A percentile compares a stretch with the other conserved stretches of the same genome.
Evolutionary conservation across 2,329 filamentous ascomycete genomes (phyloP).

Genomic region (Byssoonygena ceratinophila): DNA sequence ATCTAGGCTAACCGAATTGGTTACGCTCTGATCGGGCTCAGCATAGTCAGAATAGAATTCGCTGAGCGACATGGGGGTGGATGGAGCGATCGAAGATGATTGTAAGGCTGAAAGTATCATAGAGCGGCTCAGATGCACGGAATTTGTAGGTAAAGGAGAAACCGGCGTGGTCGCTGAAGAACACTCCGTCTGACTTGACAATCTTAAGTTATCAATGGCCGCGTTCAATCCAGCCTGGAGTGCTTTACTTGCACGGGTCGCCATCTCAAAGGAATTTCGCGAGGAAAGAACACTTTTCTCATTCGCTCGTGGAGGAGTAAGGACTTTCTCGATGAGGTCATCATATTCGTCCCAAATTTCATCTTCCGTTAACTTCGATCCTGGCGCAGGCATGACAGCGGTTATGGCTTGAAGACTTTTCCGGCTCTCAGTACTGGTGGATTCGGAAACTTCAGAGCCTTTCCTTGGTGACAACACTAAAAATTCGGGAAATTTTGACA

Average conservation of each 20-base stretch:
- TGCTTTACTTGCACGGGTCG: slow-evolving; percentile 30
- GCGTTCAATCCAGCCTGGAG: slow-evolving; percentile 30
- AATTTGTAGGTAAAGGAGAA: slow-evolving; percentile 23
- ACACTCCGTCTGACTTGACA: slow-evolving; percentile 19
- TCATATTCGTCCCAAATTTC: slow-evolving; percentile 94
- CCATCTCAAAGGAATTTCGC: slow-evolving; percentile 28
- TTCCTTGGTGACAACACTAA: slow-evolving; percentile 64
- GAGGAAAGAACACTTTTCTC: slow-evolving; percentile 18
- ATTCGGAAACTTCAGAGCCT: slow-evolving; percentile 56
- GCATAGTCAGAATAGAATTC: slow-evolving; percentile 46
- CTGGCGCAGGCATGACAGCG: slow-evolving; percentile 53
- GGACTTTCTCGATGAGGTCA: slow-evolving; percentile 66
- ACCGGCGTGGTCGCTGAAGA: slow-evolving; percentile 20
- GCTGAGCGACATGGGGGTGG: slow-evolving; percentile 44
- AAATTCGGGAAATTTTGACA: slow-evolving; percentile 46
- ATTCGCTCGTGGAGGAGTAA: slow-evolving; percentile 38
- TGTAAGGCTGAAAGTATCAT: slow-evolving; percentile 43
- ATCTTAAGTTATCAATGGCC: neutral
- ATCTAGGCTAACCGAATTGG: neutral
- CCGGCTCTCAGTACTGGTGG: slow-evolving; percentile 52
- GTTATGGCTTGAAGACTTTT: slow-evolving; percentile 53
- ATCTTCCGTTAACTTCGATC: slow-evolving; percentile 60
- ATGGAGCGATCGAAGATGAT: slow-evolving; percentile 39
- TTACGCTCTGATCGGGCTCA: slow-evolving; percentile 23
- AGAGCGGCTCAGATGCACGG: slow-evolving; percentile 40